These are phyloP conservation scores for Rhexocercosporidium sp. DNA, from an alignment of 2,329 filamentous ascomycete species.

Conservation along the genomic window DNA sequence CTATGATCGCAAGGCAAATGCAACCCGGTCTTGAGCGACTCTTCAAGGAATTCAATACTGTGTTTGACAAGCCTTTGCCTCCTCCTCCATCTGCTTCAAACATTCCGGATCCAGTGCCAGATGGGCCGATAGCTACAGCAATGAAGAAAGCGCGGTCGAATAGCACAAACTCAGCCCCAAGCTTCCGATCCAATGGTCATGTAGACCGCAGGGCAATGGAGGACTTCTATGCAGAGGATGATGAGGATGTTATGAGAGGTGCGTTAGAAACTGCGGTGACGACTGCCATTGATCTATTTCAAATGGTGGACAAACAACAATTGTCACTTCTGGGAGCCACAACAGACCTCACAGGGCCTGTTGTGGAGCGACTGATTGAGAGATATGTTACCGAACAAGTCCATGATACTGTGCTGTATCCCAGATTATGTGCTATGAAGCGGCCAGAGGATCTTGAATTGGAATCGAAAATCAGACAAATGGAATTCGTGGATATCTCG, in stretches of 20 bases:
- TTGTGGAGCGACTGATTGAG: slow-evolving; percentile 94
- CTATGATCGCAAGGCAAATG: slow-evolving; percentile 96
- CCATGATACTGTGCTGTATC: slow-evolving; percentile 83
- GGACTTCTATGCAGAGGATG: slow-evolving; percentile 80
- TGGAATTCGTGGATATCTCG: slow-evolving; percentile 92
- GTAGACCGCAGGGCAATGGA: slow-evolving; percentile 50
- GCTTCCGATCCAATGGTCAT: slow-evolving; percentile 45
- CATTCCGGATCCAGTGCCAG: slow-evolving; percentile 63
- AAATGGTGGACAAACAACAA: slow-evolving; percentile 94
- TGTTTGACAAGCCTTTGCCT: slow-evolving; percentile 84
- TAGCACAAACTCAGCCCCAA: slow-evolving; percentile 46
- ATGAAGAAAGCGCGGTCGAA: slow-evolving; percentile 61
- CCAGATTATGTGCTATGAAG: slow-evolving; percentile 77
- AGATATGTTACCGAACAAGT: slow-evolving; percentile 93
- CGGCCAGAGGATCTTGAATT: slow-evolving; percentile 84
- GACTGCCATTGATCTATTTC: slow-evolving; percentile 92
- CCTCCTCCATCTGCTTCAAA: slow-evolving; percentile 68
- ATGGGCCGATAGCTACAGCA: slow-evolving; percentile 60
- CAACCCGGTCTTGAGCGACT: slow-evolving; percentile 87
- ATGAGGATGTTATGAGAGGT: slow-evolving; percentile 87
- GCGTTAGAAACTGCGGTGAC: slow-evolving; percentile 92
- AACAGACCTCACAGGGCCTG: slow-evolving; percentile 88
- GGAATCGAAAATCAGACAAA: slow-evolving; percentile 87
- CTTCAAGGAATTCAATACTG: slow-evolving; percentile 85
- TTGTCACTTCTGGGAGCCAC: slow-evolving; percentile 89